These are phyloP conservation scores for Claviceps humidiphila DNA, from an alignment of 2,329 filamentous ascomycete species.

Conservation along the genomic window DNA sequence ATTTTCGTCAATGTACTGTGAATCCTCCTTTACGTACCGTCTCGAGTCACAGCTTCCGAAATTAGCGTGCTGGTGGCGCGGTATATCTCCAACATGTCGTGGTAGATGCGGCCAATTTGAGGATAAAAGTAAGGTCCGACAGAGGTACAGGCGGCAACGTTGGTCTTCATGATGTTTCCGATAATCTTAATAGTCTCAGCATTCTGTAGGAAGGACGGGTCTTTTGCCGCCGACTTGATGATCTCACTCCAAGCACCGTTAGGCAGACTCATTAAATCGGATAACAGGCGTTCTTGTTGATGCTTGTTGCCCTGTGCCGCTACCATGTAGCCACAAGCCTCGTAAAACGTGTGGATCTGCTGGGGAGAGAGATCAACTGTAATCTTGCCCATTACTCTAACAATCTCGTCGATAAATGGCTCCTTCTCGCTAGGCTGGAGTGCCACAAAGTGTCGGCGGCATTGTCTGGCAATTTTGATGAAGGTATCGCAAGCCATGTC, in stretches of 20 bases:
- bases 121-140: conserved; percentile 97
- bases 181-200: conserved; percentile 95
- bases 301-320: conserved; percentile 92
- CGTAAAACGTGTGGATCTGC: conserved; percentile 97
- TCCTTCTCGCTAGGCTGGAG: conserved; percentile 88
- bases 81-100: conserved; percentile 99
- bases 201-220: conserved; percentile 80
- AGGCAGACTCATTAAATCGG: conserved; percentile 84
- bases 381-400: conserved; percentile 88
- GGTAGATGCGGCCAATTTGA: conserved; percentile 92
- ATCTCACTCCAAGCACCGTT: conserved; percentile 94
- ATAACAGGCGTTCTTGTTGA: conserved; percentile 80
- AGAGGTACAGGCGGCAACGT: conserved; percentile 94
- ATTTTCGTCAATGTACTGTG: neutral
- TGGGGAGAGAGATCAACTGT: conserved; percentile 91
- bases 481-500: conserved; percentile 99
- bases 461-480: conserved; percentile 98
- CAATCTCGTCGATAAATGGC: conserved; percentile 97
- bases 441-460: conserved; percentile 91
- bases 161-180: conserved; percentile 99
- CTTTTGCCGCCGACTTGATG: conserved; percentile 72
- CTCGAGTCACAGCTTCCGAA: conserved; percentile 75
- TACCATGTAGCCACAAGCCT: conserved; percentile 98
- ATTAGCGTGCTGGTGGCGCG: conserved; percentile 93
- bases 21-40: conserved; percentile 45